These are phyloP conservation scores for Aspergillus sp. DNA, from an alignment of 2,329 filamentous ascomycete genomes.

Conservation along the genomic window DNA sequence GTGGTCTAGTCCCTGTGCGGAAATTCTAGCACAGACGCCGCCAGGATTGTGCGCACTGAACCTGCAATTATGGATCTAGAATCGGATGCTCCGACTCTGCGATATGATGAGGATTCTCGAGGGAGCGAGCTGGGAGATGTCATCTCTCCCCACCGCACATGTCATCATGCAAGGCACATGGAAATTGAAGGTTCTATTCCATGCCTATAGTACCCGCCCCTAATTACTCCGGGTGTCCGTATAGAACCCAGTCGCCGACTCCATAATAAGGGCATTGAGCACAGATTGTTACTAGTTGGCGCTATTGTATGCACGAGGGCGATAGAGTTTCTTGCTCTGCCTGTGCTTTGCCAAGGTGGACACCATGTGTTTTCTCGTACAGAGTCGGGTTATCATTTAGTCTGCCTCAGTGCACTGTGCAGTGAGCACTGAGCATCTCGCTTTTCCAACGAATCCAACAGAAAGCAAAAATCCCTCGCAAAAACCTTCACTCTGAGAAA, in stretches of 20 bases:
- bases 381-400: background rate
- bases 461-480: slow-evolving; percentile 7
- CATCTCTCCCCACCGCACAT: slow-evolving; percentile 8
- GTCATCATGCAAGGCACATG: slow-evolving; percentile 11
- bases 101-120: background rate
- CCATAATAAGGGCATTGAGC: background rate
- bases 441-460: background rate
- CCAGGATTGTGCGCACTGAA: background rate
- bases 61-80: background rate
- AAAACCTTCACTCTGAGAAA: background rate
- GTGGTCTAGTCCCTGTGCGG: background rate
- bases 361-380: background rate
- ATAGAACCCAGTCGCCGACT: background rate
- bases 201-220: slow-evolving; percentile 5
- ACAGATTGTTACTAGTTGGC: background rate
- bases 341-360: background rate
- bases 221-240: background rate
- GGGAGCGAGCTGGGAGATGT: background rate
- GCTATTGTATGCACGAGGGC: background rate
- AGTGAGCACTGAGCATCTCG: background rate
- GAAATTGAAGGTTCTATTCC: slow-evolving; percentile 10
- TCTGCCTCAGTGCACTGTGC: background rate
- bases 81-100: background rate
- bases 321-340: background rate
- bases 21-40: slow-evolving; percentile 12